Evolutionary conservation across 164 flowering plant species (phyloP).

Genomic region (Cinnamomum chago): DNA sequence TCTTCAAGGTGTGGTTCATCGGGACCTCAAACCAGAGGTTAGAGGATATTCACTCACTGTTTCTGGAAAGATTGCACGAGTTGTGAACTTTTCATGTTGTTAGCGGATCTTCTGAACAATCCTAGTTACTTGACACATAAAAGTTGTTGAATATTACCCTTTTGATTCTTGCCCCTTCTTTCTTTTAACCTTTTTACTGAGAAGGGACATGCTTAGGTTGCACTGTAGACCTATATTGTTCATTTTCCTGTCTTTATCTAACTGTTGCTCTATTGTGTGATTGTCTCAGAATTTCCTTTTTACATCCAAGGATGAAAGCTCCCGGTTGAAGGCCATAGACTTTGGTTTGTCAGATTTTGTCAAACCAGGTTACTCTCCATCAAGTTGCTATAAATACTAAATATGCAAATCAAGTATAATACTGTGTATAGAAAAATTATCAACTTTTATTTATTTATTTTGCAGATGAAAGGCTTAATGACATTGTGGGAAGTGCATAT

Average conservation of each 20-base stretch:
- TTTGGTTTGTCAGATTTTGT: constrained; percentile 96
- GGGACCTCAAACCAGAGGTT: constrained; percentile 99
- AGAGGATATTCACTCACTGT: neutral
- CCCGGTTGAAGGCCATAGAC: constrained; percentile 85
- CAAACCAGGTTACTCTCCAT: constrained; percentile 66
- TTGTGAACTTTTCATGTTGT: neutral
- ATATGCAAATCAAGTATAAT: too few species aligned
- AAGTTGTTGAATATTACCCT: neutral
- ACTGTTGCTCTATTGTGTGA: constrained; percentile 20
- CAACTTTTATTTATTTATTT: constrained; percentile 4
- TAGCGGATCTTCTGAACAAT: too few species aligned
- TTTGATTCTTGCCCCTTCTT: too few species aligned
- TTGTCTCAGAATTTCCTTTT: constrained; percentile 81
- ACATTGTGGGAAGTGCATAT: constrained; percentile 98
- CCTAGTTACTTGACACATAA: neutral
- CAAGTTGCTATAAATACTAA: neutral
- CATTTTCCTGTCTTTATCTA: constrained; percentile 10
- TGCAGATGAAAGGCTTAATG: constrained; percentile 94
- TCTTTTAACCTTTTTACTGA: too few species aligned
- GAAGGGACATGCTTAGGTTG: too few species aligned
- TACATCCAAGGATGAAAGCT: constrained; percentile 68
- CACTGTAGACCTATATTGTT: neutral
- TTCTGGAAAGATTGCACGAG: neutral
- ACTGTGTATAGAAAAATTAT: neutral
- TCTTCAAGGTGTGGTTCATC: constrained; percentile 95